Base-by-base conservation (phyloP, 2,329 filamentous ascomycete species). In the Paraconiothyrium brasiliense region DNA sequence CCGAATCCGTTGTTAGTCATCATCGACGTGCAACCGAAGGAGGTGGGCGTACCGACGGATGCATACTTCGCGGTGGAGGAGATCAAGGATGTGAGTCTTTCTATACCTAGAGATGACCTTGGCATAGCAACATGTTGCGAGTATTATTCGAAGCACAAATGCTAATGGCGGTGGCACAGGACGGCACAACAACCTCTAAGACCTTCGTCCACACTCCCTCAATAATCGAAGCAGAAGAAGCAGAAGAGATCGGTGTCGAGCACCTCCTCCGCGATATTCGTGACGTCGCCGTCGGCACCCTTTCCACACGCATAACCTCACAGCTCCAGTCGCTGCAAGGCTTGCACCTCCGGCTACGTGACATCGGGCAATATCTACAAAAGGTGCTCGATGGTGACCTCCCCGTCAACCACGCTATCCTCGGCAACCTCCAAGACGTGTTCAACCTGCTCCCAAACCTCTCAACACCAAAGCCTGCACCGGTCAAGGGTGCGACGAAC, bases 51-150 rank as follows among this genome's bases (percentile, higher is more conserved):
- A 57, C 95, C 95, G 22, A 99, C 95, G 54, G 95, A 99, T 83
- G 95, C 95, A 51, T 99, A 99, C 84, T 99, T 99, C 84, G 95
- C 95, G 5, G 93, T 99, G 54, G 95, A 99, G 77, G 95, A 99
- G 85, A 99, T 99, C 83, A 98, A 98, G 84, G 95, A 99, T 85
- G 94, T 97, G 83, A 76, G 90, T 83, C 49, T 56, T 24, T 44
- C 35, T 49, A 32, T 22, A 37, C 14, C 11, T 3, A 11, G 22
- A 37, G 41, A 52, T 14, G 13, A n/a, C 30, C 4, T 30, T 13
- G 50, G 35, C 50, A 30, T 20, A 27, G 5, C 6, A 41, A 30
- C 43, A 46, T 46, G n/a, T 46, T 46, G n/a, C 22, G 8, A 30
- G 8, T 10, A 4, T 24, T 20, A 46, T 24, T 10, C 2, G 32